These are phyloP conservation scores for Calocybe cyanea DNA, from an alignment of 768 basidiomycete species.

Conservation along the genomic window DNA sequence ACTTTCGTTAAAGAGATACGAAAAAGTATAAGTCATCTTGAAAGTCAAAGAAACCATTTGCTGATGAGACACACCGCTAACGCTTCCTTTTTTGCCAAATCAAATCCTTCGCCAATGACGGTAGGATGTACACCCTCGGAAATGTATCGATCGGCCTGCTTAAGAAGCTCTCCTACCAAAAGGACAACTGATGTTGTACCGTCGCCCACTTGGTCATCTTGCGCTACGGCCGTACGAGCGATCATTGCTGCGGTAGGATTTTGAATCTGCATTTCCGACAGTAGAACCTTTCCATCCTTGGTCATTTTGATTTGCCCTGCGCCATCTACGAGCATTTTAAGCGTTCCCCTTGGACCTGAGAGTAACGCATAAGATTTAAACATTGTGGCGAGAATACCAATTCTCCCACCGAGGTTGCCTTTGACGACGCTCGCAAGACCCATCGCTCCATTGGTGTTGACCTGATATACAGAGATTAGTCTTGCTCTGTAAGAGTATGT, in stretches of 20 bases:
- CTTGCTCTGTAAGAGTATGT: neutral
- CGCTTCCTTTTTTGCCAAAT: conserved; percentile 96
- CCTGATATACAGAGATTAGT: conserved; percentile 42
- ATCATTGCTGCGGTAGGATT: conserved; percentile 99
- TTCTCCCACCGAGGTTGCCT: conserved; percentile 80
- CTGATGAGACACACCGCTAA: conserved; percentile 55
- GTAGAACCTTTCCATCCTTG: conserved; percentile 96
- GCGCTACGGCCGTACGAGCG: conserved; percentile 95
- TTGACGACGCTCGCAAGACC: conserved; percentile 97
- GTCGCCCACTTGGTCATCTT: conserved; percentile 99
- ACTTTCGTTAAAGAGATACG: conserved; percentile 56
- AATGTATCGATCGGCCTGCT: conserved; percentile 97
- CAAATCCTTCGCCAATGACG: conserved; percentile 92
- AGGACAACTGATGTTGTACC: conserved; percentile 97
- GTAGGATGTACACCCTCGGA: conserved; percentile 98
- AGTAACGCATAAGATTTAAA: conserved; percentile 9
- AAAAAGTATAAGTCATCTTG: conserved; percentile 4
- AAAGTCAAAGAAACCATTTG: neutral
- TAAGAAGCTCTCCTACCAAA: conserved; percentile 91
- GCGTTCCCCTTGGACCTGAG: conserved; percentile 91
- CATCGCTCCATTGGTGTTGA: conserved; percentile 92
- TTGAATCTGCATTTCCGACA: conserved; percentile 99
- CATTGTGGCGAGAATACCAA: neutral
- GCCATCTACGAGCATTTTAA: conserved; percentile 99
- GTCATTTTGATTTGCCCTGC: conserved; percentile 99